These are phyloP conservation scores for Cladobotryum protrusum DNA, from an alignment of 2,329 filamentous ascomycete species.

Conservation along the genomic window DNA sequence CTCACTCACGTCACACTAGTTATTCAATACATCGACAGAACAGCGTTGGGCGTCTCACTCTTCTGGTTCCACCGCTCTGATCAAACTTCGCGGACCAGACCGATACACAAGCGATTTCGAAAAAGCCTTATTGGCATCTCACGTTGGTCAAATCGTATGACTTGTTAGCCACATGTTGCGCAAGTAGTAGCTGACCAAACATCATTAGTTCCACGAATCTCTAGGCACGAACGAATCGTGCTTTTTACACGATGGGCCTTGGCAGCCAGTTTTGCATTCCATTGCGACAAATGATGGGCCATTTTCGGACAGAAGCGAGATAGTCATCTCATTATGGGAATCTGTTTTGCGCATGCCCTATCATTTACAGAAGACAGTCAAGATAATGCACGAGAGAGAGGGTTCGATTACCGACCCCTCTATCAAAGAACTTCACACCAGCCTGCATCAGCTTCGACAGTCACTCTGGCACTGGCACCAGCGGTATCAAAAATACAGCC, in stretches of 20 bases:
- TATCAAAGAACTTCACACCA: background rate
- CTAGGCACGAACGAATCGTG: conserved; percentile 1
- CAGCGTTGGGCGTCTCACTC: conserved; percentile 4
- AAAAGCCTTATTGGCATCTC: conserved; percentile 5
- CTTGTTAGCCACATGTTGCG: background rate
- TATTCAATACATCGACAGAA: conserved; percentile 7
- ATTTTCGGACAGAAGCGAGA: conserved; percentile 5
- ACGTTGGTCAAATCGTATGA: conserved; percentile 9
- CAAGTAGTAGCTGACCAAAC: background rate
- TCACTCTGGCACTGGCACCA: background rate
- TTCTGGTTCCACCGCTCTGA: background rate
- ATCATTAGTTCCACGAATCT: conserved; percentile 1
- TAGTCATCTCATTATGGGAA: background rate
- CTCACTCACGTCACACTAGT: background rate
- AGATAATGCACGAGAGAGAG: background rate
- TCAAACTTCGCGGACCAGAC: conserved; percentile 6
- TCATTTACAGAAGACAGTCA: conserved; percentile 2
- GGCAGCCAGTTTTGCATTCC: conserved; percentile 1
- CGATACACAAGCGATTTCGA: conserved; percentile 5
- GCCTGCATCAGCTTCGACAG: background rate
- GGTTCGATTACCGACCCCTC: too few species aligned
- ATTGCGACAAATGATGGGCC: conserved; percentile 5
- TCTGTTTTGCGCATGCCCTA: conserved; percentile 1
- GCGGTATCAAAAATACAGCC: too few species aligned
- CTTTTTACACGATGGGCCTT: conserved; percentile 1